Evolutionary conservation across 2,329 filamentous ascomycete species (phyloP), one percentile per base, ranked within the genome.

Genomic region (Xenosphaeropsis pyriputrescens): DNA sequence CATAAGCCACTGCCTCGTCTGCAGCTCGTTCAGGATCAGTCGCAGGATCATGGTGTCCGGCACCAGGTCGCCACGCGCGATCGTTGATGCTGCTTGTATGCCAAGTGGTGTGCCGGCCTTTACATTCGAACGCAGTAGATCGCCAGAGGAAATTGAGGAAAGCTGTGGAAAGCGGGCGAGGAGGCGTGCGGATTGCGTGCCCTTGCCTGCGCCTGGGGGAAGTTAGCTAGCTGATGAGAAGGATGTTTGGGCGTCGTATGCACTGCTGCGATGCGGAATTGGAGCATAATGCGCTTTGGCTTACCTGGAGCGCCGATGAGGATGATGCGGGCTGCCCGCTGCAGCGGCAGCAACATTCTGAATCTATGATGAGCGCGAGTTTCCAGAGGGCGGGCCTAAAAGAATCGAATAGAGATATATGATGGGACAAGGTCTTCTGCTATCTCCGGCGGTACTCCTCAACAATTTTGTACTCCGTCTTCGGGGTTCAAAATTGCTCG

Each of bases 41-140:
- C 86, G 82, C 37, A 96, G 70, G 53, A 98, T 96, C 58, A 94
- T 75, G 47, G 78, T 75, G 58, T 98, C 91, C 9, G 86, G 79
- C 33, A 98, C 89, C n/a, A 98, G 73, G 35, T 78, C 79, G 46
- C 91, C 91, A 2, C 81, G 67, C 57, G 83, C 86, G 70, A 98
- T 94, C 47, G 83, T 80, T 47, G 69, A 72, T 61, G 95, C 85
- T 53, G 91, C 91, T 65, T 91, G 80, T 58, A 93, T 83, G 50
- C 91, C 86, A 41, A 95, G 72, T 18, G 85, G 76, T 13, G 89
- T 95, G 55, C 78, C 75, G 41, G 77, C 79, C 61, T 91, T 81
- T 53, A 98, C 89, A 79, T 96, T 93, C 55, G 85, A 77, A 44
- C 91, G 79, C 41, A 98, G 65, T 13, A 98, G 66, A 59, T 98